A percentile compares a stretch with the other conserved stretches of the same genome.
phyloP scores from a whole-genome alignment of 352 stramenopile species.

The Blastocystis sp. region DNA sequence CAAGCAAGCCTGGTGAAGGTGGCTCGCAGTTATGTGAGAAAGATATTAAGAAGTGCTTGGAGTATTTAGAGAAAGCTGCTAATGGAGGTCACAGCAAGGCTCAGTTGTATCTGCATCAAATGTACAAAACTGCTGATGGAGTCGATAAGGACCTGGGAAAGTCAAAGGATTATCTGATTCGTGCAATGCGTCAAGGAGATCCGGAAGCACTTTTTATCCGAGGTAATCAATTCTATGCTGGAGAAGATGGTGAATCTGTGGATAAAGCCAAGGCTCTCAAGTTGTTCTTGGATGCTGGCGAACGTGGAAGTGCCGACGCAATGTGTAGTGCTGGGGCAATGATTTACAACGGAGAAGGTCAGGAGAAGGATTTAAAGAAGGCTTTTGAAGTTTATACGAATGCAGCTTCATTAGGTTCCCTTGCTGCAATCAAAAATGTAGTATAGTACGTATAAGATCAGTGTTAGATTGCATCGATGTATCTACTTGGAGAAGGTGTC shows the following conservation, averaged over 20 bases:
- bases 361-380: constrained; percentile 65
- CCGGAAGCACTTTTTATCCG: constrained; percentile 71
- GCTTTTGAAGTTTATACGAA: constrained; percentile 47
- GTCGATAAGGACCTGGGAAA: constrained; percentile 80
- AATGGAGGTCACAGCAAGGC: constrained; percentile 77
- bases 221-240: constrained; percentile 75
- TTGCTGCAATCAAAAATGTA: constrained; percentile 47
- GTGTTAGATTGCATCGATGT: constrained; percentile 57
- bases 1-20: constrained; percentile 71
- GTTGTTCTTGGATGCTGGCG: constrained; percentile 81
- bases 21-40: constrained; percentile 76
- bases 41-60: constrained; percentile 75
- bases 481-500: constrained; percentile 51
- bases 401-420: constrained; percentile 27
- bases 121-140: constrained; percentile 78
- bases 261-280: constrained; percentile 80
- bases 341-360: constrained; percentile 56
- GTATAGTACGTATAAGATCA: not conserved
- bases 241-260: constrained; percentile 75
- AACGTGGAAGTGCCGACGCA: constrained; percentile 70
- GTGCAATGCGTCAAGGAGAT: constrained; percentile 36
- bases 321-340: constrained; percentile 56
- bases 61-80: constrained; percentile 79
- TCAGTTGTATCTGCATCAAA: constrained; percentile 80
- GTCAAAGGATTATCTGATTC: constrained; percentile 74